Conservation (phyloP, 75 land plant genomes). For the Cunninghamia lanceolata region DNA sequence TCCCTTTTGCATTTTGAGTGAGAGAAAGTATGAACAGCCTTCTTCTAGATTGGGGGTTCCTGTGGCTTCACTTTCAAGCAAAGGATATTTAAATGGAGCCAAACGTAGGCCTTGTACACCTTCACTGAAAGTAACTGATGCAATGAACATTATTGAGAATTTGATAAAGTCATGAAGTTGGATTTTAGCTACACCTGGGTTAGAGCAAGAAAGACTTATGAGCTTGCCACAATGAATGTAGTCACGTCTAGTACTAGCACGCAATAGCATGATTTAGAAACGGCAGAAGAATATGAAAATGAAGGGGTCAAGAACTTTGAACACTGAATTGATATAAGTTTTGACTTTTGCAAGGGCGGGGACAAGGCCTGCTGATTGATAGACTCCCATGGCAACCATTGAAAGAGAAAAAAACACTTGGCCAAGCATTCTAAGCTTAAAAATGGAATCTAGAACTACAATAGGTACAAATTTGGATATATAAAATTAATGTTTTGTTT, state of each 20-base stretch:
- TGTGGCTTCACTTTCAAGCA: constrained; percentile 65
- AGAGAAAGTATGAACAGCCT: no score
- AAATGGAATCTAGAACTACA: neutral
- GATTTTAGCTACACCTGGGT: constrained; percentile 40
- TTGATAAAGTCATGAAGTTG: constrained; percentile 68
- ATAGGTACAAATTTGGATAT: no score
- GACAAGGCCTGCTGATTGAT: constrained; percentile 55
- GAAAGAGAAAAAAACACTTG: constrained; percentile 47
- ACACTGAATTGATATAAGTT: constrained; percentile 63
- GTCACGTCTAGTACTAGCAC: no score
- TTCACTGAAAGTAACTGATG: constrained; percentile 43
- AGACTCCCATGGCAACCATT: constrained; percentile 62
- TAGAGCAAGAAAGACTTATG: no score
- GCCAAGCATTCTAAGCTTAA: neutral
- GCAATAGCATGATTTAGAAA: no score
- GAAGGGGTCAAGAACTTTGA: constrained; percentile 64
- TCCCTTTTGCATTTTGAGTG: no score
- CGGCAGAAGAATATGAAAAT: no score
- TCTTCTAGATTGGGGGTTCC: constrained; percentile 67
- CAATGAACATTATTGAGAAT: constrained; percentile 22
- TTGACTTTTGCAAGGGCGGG: constrained; percentile 70
- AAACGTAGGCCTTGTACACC: constrained; percentile 89
- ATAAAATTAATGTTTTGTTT: no score
- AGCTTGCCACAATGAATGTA: no score
- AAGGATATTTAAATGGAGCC: constrained; percentile 80